Evolutionary conservation across 352 stramenopile species (phyloP).

Genomic region (Phytophthora sp.): DNA sequence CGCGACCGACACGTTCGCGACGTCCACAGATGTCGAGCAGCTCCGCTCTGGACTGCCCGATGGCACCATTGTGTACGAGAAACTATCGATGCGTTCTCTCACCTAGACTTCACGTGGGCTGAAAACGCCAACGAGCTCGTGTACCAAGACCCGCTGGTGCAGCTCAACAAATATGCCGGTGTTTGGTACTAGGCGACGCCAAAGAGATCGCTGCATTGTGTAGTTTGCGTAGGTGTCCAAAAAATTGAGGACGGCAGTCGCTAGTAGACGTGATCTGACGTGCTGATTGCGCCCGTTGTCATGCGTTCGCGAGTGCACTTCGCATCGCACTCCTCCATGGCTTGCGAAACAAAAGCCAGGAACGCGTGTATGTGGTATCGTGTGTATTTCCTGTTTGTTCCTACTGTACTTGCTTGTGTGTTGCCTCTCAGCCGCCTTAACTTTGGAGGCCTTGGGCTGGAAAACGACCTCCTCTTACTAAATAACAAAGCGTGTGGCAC

Average conservation of each 20-base stretch:
- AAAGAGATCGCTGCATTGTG: constrained; percentile 1
- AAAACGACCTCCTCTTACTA: constrained; percentile 38
- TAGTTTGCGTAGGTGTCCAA: constrained; percentile 3
- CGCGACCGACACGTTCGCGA: constrained; percentile 46
- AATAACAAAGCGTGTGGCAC: constrained; percentile 40
- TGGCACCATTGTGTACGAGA: constrained; percentile 46
- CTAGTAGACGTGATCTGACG: constrained; percentile 11
- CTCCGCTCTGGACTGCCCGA: constrained; percentile 34
- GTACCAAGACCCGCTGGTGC: constrained; percentile 46
- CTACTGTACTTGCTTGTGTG: constrained; percentile 36
- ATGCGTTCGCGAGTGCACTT: too few species aligned
- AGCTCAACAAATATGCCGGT: constrained; percentile 51
- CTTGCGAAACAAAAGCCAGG: neutral
- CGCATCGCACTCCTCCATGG: too few species aligned
- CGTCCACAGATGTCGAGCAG: constrained; percentile 35
- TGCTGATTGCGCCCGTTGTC: too few species aligned
- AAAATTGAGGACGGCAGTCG: constrained; percentile 1
- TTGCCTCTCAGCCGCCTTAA: constrained; percentile 13
- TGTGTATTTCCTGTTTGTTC: constrained; percentile 37
- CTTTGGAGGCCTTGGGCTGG: constrained; percentile 16
- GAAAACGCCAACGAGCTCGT: constrained; percentile 44
- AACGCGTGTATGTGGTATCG: constrained; percentile 10
- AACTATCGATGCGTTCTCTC: constrained; percentile 44
- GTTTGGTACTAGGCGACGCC: constrained; percentile 33
- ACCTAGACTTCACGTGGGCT: constrained; percentile 63